These are phyloP conservation scores for Endothia cerciana DNA, from an alignment of 2,329 filamentous ascomycete genomes.

Conservation along the genomic window DNA sequence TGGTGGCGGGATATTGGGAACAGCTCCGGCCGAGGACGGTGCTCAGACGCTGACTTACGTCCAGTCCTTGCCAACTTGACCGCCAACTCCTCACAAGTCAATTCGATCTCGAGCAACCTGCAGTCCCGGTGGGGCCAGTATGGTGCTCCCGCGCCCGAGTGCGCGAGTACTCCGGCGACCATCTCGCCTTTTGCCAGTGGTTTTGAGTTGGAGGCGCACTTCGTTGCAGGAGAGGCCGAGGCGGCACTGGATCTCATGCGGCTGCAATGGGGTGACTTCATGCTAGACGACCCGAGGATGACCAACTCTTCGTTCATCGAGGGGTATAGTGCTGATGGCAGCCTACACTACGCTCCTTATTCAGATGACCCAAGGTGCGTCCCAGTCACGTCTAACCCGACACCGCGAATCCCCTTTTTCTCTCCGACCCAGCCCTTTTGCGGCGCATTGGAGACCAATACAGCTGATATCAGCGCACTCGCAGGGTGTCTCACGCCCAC, in stretches of 20 bases:
- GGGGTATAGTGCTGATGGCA: constrained; percentile 50
- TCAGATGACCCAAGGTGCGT: constrained; percentile 41
- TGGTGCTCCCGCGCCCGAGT: constrained; percentile 36
- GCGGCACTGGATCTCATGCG: constrained; percentile 38
- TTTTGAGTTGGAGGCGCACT: constrained; percentile 42
- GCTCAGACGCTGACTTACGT: constrained; percentile 1
- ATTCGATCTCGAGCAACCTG: constrained; percentile 28
- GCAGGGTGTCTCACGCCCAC: constrained; percentile 39
- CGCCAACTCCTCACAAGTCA: constrained; percentile 15
- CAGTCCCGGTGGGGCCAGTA: constrained; percentile 30
- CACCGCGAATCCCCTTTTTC: background rate
- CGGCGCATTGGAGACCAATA: background rate
- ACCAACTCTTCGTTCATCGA: constrained; percentile 58
- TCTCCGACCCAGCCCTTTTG: background rate
- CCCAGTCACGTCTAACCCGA: background rate
- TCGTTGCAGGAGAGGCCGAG: constrained; percentile 31
- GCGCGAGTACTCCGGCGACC: constrained; percentile 36
- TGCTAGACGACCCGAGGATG: constrained; percentile 57
- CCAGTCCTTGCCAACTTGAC: constrained; percentile 25
- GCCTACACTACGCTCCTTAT: constrained; percentile 54
- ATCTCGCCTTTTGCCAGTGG: constrained; percentile 42
- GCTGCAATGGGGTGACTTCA: constrained; percentile 48
- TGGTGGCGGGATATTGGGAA: background rate
- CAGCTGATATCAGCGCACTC: background rate
- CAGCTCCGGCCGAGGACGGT: background rate